Evolutionary conservation across 306 rosid genomes (phyloP), one percentile per base, ranked within the genome.

Genomic region (Ziziphus jujuba): DNA sequence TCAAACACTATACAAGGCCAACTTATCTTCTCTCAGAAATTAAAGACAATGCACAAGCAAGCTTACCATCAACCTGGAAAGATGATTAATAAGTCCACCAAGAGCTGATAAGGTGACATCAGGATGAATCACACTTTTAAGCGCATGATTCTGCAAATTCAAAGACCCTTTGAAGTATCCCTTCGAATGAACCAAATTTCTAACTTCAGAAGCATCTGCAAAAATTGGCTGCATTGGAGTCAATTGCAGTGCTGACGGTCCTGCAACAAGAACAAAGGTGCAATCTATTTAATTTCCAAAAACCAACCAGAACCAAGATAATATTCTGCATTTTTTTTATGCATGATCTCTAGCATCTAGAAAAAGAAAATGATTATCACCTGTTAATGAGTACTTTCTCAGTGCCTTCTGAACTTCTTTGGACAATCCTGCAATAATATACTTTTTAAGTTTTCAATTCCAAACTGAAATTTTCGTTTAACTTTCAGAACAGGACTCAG

Each of bases 21-120:
- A 55, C 33, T 25, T 55, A 66, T 22, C 40, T 56, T 33, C 59
- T 61, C 56, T 16, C 3, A 22, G 50, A 21, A 69, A 48, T 67
- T 53, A 77, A 60, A 61, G 61, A 57, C 22, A 63, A 22, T 15
- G 40, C 68, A 58, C 52, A 59, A 53, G 63, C 59, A 71, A 76
- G 66, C 74, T 75, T 85, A 93, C 98, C 98, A 88, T 90, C 86
- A 90, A 66, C 72, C 97, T 86, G 60, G 88, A 82, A 19, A 93
- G 87, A 79, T 90, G 97, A 85, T 74, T 72, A 71, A 86, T 83
- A 78, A 93, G 82, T 67, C 87, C 93, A 47, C 90, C 90, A 57
- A 93, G 91, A 43, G 95, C 96, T 76, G 88, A 82, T 67, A 84
- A 66, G 58, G 84, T 61, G 56, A 72, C 63, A 61, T 93, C 96